Evolutionary conservation across 495 filamentous ascomycete species (phyloP).

Genomic region (Hyaloscypha hepaticicola): DNA sequence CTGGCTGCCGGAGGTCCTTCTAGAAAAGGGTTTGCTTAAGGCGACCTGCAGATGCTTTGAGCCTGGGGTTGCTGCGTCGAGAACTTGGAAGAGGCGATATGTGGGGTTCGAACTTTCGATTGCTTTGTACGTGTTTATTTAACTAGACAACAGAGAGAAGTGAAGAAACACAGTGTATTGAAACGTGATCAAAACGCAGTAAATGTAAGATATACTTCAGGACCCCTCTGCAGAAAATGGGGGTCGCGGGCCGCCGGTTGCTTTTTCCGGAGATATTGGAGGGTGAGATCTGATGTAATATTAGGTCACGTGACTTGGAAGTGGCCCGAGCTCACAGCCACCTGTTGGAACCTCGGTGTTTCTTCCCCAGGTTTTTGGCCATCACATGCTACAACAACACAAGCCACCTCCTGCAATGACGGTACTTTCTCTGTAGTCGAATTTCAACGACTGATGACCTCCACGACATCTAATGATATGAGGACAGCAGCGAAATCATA

Average conservation of each 20-base stretch:
- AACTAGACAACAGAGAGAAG: background rate
- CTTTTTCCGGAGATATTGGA: background rate
- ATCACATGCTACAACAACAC: constrained; percentile 13
- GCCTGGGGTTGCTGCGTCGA: background rate
- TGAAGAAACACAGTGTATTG: too few species aligned
- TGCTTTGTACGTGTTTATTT: too few species aligned
- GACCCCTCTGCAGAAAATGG: background rate
- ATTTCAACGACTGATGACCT: background rate
- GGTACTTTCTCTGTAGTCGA: background rate
- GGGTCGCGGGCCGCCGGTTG: background rate
- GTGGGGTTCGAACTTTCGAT: too few species aligned
- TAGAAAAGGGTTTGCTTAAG: constrained; percentile 4
- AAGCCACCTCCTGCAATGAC: constrained; percentile 1
- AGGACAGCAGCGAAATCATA: background rate
- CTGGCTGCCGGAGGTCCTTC: constrained; percentile 14
- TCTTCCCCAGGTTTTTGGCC: background rate
- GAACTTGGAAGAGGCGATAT: background rate
- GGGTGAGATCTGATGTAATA: too few species aligned
- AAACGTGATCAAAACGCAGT: too few species aligned
- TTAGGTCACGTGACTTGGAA: background rate
- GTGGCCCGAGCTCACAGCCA: background rate
- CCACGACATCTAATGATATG: background rate
- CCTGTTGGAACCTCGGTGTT: background rate
- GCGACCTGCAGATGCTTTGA: constrained; percentile 2
- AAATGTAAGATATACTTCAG: background rate